Percentiles rank a stretch among this genome's conserved stretches.
Conservation (phyloP, 257 asterid genomes). For the Scutellaria baicalensis region DNA sequence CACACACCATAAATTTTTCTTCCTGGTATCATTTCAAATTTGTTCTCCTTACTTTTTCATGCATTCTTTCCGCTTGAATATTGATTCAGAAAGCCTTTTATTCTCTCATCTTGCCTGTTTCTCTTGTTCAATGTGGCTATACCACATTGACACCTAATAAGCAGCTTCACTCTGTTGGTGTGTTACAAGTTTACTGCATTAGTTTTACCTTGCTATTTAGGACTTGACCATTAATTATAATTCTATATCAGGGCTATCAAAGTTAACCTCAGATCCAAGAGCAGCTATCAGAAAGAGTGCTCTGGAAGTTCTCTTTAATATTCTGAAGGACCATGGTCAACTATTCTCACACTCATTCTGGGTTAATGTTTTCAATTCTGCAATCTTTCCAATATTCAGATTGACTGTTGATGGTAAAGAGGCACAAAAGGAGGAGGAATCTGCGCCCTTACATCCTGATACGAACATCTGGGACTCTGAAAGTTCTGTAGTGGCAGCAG, state of each 20-base stretch:
- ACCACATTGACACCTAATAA: not conserved
- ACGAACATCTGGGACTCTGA: slow-evolving; percentile 76
- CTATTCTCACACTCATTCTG: slow-evolving; percentile 74
- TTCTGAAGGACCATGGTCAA: slow-evolving; percentile 92
- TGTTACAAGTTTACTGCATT: not conserved
- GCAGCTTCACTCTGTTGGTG: not conserved
- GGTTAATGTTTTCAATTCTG: slow-evolving; percentile 59
- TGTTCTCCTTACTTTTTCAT: not conserved
- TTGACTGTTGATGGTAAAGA: slow-evolving; percentile 45
- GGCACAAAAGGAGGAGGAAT: slow-evolving; percentile 30
- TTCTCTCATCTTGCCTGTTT: not conserved
- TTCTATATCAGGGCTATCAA: slow-evolving; percentile 72
- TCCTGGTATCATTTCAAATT: not conserved
- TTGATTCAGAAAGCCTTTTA: not conserved
- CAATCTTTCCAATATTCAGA: slow-evolving; percentile 69
- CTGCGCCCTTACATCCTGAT: slow-evolving; percentile 39
- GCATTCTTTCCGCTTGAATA: slow-evolving; percentile 4
- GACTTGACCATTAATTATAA: slow-evolving; percentile 7
- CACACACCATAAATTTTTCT: no score
- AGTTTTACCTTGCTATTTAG: slow-evolving; percentile 1
- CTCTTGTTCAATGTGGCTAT: not conserved
- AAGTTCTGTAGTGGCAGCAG: slow-evolving; percentile 66
- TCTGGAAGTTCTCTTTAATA: slow-evolving; percentile 91
- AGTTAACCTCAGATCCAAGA: slow-evolving; percentile 89
- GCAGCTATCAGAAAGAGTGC: slow-evolving; percentile 89